phyloP scores from a whole-genome alignment of 2,329 filamentous ascomycete species.

The Xylaria hypoxylon region DNA sequence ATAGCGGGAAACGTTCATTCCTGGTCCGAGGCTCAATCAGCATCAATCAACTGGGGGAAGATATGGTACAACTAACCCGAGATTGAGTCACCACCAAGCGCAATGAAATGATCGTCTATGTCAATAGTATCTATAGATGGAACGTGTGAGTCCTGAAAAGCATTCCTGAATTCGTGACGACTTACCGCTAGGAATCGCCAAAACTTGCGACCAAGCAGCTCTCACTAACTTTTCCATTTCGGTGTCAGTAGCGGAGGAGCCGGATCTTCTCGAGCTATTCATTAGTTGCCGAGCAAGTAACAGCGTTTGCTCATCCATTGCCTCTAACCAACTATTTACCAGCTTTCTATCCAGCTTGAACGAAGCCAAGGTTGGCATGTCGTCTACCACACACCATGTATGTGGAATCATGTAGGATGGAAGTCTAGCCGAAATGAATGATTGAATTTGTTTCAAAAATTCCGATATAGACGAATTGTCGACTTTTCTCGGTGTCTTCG shows the following conservation, averaged over 20 bases:
- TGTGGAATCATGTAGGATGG: conserved; percentile 24
- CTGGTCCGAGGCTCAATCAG: conserved; percentile 4
- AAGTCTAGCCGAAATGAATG: conserved; percentile 22
- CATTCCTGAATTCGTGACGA: not conserved
- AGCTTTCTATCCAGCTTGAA: conserved; percentile 23
- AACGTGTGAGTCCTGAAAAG: not conserved
- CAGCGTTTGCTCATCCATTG: conserved; percentile 15
- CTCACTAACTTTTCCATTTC: conserved; percentile 23
- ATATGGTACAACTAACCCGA: conserved; percentile 5
- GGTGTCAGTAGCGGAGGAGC: not conserved
- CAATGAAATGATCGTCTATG: conserved; percentile 23
- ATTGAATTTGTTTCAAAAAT: conserved; percentile 13
- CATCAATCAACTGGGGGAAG: not conserved
- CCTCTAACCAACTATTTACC: conserved; percentile 21
- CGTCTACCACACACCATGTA: conserved; percentile 18
- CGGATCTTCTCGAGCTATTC: conserved; percentile 8
- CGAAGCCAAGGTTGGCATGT: conserved; percentile 21
- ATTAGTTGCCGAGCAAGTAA: conserved; percentile 11
- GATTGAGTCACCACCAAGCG: conserved; percentile 27
- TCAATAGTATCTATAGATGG: conserved; percentile 18
- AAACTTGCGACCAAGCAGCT: conserved; percentile 26
- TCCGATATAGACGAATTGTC: conserved; percentile 9
- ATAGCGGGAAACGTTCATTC: conserved; percentile 23
- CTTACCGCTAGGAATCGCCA: conserved; percentile 22
- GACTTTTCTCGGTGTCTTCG: not conserved